These are phyloP conservation scores for Alternaria ethzedia DNA, from an alignment of 2,329 filamentous ascomycete species.

Conservation along the genomic window DNA sequence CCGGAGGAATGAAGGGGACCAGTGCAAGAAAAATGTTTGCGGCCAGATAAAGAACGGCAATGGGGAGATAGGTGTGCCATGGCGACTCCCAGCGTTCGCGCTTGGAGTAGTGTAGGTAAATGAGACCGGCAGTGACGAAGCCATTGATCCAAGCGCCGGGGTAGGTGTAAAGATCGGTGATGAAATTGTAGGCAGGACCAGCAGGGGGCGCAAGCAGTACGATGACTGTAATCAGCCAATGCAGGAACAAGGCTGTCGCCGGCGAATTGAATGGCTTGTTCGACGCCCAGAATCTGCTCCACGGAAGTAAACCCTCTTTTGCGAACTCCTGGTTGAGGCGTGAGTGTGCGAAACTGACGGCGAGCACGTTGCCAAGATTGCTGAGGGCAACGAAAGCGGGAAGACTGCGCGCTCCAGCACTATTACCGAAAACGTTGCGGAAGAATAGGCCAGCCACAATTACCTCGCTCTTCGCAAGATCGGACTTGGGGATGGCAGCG, in stretches of 20 bases:
- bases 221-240: slow-evolving; percentile 70
- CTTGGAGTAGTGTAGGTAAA: slow-evolving; percentile 45
- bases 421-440: slow-evolving; percentile 65
- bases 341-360: slow-evolving; percentile 65
- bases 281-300: slow-evolving; percentile 70
- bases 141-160: slow-evolving; percentile 47
- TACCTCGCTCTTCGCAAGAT: slow-evolving; percentile 64
- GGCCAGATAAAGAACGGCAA: slow-evolving; percentile 48
- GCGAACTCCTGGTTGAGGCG: slow-evolving; percentile 70
- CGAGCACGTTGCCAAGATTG: slow-evolving; percentile 67
- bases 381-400: slow-evolving; percentile 65
- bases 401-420: slow-evolving; percentile 53
- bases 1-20: slow-evolving; percentile 52
- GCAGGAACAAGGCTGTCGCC: slow-evolving; percentile 60
- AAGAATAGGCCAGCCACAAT: slow-evolving; percentile 69
- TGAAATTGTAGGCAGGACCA: slow-evolving; percentile 72
- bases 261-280: slow-evolving; percentile 72
- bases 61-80: slow-evolving; percentile 47
- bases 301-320: slow-evolving; percentile 72
- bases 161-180: slow-evolving; percentile 59
- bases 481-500: slow-evolving; percentile 64
- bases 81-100: slow-evolving; percentile 45
- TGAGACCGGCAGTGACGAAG: slow-evolving; percentile 45
- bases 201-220: slow-evolving; percentile 71
- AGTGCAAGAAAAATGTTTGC: slow-evolving; percentile 52